These are phyloP conservation scores for Hymenoscyphus fraxineus DNA, from an alignment of 2,329 filamentous ascomycete species.

Conservation along the genomic window DNA sequence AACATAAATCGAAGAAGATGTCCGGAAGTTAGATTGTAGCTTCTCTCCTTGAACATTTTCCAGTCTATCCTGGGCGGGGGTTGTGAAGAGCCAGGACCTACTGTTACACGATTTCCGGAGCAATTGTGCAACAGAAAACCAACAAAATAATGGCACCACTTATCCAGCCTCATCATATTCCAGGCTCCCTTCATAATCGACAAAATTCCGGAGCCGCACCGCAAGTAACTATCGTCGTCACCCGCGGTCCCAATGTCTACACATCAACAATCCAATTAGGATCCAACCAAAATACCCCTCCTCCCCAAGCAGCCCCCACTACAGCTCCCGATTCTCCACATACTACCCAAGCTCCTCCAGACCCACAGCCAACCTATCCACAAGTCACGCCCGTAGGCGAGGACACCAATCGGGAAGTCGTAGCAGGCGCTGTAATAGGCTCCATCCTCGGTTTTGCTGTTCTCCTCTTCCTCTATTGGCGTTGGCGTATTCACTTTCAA, in stretches of 20 bases:
- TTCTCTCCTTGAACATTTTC: background rate
- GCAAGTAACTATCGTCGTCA: slow-evolving; percentile 16
- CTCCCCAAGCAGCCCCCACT: background rate
- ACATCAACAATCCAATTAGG: slow-evolving; percentile 17
- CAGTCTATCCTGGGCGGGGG: background rate
- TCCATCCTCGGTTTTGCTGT: slow-evolving; percentile 33
- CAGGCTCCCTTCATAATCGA: background rate
- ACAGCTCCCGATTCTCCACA: background rate
- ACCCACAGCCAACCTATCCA: background rate
- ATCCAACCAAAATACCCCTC: slow-evolving; percentile 3
- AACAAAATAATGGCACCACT: slow-evolving; percentile 12
- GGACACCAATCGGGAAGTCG: background rate
- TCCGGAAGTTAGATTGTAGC: background rate
- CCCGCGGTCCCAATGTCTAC: slow-evolving; percentile 11
- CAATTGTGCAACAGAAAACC: background rate
- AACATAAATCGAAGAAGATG: slow-evolving; percentile 1
- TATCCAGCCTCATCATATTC: background rate
- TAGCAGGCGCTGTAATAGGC: slow-evolving; percentile 18
- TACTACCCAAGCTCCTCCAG: background rate
- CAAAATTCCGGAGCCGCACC: slow-evolving; percentile 10
- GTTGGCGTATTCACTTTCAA: background rate
- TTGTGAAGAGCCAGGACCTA: background rate
- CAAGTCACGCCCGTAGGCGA: slow-evolving; percentile 1
- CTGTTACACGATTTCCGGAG: background rate
- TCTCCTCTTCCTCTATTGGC: slow-evolving; percentile 34